Percentiles rank a stretch among this genome's conserved stretches.
Conservation (phyloP, 192 early-diverging fungal genomes). For the Obelidium mucronatum region DNA sequence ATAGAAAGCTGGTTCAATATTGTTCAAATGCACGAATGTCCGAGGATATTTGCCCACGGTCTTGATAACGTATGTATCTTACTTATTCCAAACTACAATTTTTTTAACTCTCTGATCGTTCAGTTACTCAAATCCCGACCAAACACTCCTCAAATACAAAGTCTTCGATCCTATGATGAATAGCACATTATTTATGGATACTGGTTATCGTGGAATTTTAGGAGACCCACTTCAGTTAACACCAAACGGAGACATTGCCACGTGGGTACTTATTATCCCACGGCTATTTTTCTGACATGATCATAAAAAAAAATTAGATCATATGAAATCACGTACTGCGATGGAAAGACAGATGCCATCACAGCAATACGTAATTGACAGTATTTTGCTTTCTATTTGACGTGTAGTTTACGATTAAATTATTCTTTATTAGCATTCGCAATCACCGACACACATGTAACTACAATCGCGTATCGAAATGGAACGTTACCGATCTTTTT, state of each 20-base stretch:
- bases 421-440: background rate
- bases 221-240: background rate
- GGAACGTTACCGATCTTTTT: background rate
- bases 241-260: background rate
- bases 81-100: background rate
- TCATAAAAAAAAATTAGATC: background rate
- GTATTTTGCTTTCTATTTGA: background rate
- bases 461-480: background rate
- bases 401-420: background rate
- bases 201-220: background rate
- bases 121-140: background rate
- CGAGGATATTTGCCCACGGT: background rate
- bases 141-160: background rate
- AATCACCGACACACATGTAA: background rate
- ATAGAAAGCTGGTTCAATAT: background rate
- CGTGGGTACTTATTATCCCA: too few species aligned
- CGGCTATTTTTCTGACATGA: background rate
- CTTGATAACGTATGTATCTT: background rate
- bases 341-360: background rate
- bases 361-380: background rate
- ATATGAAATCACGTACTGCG: background rate
- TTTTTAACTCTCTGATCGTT: background rate
- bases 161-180: background rate
- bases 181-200: background rate
- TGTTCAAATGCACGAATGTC: background rate